Base-by-base conservation (phyloP, 805 yeast species). In the Starmerella cellae region DNA sequence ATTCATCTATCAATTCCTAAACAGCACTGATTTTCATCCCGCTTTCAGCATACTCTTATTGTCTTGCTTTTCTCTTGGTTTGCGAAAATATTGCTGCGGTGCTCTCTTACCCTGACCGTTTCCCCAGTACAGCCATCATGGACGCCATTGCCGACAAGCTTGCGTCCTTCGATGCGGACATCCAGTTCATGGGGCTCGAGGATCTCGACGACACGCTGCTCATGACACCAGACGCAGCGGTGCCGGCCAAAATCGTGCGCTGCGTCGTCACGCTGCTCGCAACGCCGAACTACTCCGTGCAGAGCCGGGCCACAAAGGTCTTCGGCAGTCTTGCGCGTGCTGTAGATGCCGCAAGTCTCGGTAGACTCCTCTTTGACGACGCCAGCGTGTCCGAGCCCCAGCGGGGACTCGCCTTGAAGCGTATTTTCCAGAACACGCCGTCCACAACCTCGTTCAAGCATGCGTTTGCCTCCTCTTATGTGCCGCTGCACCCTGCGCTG, bases 111-210 rank as follows among this genome's bases (percentile, higher is more conserved):
- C n/a, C n/a, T n/a, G n/a, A n/a, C n/a, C n/a, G n/a, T n/a, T n/a
- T n/a, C n/a, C n/a, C n/a, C n/a, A n/a, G n/a, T n/a, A n/a, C n/a
- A n/a, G n/a, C n/a, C 13, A 11, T 21, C 34, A 31, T 31, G 34
- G 34, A 11, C 17, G 16, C 34, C 3, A 11, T 44, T 3, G 13
- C 24, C 19, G 44, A 24, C 49, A 49, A 50, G 53, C 42, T 65
- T 53, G 28, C 45, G 17, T 52, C 57, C 21, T 46, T 57, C 32
- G 94, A 83, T 53, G 80, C 91, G 3, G 94, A 83, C 56, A 63
- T 80, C 50, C 65, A 94, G 57, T 83, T 76, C 62, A 83, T 83
- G 94, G 93, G 87, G 2, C 63, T 83, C 42, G 79, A 73, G 51
- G 94, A 83, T 55, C 48, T 27, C 30, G 39, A 14, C 37, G 37